A percentile compares a stretch with the other conserved stretches of the same genome.
Evolutionary conservation across 2,329 filamentous ascomycete genomes (phyloP).

Genomic region (Cercospora brassicicola): DNA sequence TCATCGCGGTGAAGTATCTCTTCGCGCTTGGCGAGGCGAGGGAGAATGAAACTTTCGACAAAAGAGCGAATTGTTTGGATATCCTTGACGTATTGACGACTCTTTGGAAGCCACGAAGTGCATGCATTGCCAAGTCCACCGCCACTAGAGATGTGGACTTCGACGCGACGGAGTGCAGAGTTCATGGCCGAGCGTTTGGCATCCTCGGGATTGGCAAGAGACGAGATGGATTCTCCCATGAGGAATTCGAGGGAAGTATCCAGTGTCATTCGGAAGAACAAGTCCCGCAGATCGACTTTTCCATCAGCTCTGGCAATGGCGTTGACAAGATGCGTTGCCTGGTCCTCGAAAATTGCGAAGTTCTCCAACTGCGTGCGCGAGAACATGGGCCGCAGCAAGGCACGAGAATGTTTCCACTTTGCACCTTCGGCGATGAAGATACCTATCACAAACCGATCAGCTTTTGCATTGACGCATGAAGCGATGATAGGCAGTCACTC

Average conservation of each 20-base stretch:
- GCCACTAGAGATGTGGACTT: not conserved
- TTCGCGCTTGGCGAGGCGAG: not conserved
- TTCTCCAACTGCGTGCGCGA: conserved; percentile 1
- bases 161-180: not conserved
- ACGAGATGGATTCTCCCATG: conserved; percentile 2
- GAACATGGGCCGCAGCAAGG: conserved; percentile 10
- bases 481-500: not conserved
- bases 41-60: conserved; percentile 14
- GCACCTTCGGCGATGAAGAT: conserved; percentile 4
- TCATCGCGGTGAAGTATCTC: conserved; percentile 2
- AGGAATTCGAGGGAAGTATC: conserved; percentile 12
- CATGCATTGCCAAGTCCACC: not conserved
- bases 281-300: not conserved
- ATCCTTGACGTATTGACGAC: conserved; percentile 12
- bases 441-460: not conserved
- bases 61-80: conserved; percentile 1
- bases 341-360: conserved; percentile 2
- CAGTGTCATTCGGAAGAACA: conserved; percentile 14
- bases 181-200: not conserved
- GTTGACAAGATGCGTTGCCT: not conserved
- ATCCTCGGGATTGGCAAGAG: not conserved
- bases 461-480: not conserved
- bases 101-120: not conserved
- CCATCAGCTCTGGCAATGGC: not conserved
- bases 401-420: conserved; percentile 14